phyloP scores from a whole-genome alignment of 768 basidiomycete species.

The Russula ochroleuca region DNA sequence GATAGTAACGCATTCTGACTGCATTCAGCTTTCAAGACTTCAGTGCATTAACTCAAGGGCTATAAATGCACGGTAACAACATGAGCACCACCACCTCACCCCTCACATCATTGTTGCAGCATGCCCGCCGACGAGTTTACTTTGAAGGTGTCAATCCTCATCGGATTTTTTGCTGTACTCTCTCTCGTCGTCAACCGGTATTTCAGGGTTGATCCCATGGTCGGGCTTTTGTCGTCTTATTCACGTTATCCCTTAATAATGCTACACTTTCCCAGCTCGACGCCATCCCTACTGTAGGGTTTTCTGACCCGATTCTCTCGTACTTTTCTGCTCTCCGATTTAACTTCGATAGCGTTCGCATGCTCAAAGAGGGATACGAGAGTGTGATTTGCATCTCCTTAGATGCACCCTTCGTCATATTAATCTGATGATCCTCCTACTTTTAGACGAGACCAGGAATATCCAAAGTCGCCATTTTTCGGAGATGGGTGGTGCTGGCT shows the following conservation, averaged over 20 bases:
- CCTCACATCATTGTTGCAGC: neutral
- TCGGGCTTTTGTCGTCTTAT: neutral
- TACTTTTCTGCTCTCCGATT: conserved; percentile 20
- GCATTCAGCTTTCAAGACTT: too few relatives aligned
- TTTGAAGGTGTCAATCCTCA: neutral
- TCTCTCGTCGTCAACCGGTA: neutral
- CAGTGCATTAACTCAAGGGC: too few relatives aligned
- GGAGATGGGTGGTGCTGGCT: neutral
- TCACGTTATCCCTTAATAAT: neutral
- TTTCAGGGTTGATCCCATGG: neutral
- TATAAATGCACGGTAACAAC: too few relatives aligned
- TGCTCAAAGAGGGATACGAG: conserved; percentile 3
- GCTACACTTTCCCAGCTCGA: neutral
- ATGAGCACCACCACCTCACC: too few relatives aligned
- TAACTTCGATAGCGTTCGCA: neutral
- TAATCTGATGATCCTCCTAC: neutral
- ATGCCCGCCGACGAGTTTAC: neutral
- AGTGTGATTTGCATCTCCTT: neutral
- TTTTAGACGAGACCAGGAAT: neutral
- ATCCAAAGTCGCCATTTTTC: neutral
- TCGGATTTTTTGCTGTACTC: neutral
- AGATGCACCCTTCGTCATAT: neutral
- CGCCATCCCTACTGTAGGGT: neutral
- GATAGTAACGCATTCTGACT: too few relatives aligned
- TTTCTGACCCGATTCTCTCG: conserved; percentile 31